These are phyloP conservation scores for Pyrenophora teres DNA, from an alignment of 2,329 filamentous ascomycete species.

Conservation along the genomic window DNA sequence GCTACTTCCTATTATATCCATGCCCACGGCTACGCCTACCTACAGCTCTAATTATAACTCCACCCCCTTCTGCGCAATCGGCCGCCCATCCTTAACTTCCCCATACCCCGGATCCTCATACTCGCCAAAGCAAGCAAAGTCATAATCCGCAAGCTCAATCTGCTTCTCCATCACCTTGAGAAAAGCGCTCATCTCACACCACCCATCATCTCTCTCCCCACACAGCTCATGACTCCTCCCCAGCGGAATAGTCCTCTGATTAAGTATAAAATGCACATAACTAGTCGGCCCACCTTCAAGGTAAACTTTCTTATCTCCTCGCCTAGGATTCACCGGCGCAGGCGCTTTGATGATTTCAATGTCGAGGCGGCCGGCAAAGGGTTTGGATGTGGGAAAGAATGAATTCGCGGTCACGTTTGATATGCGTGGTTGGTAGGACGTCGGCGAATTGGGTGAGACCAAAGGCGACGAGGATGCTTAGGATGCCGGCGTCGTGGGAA, in stretches of 20 bases:
- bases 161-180: constrained; percentile 65
- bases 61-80: constrained; percentile 21
- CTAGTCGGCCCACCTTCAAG: constrained; percentile 60
- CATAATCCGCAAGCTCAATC: constrained; percentile 63
- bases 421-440: constrained; percentile 60
- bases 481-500: constrained; percentile 76
- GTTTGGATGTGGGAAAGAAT: constrained; percentile 70
- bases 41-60: too few relatives aligned
- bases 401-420: constrained; percentile 63
- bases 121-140: constrained; percentile 68
- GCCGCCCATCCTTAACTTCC: constrained; percentile 56
- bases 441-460: constrained; percentile 70
- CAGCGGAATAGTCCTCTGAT: constrained; percentile 73
- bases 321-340: constrained; percentile 56
- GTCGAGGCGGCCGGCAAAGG: constrained; percentile 73
- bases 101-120: constrained; percentile 57
- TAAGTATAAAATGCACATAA: constrained; percentile 76
- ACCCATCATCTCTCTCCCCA: constrained; percentile 70
- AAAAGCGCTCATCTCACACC: constrained; percentile 75
- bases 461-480: constrained; percentile 72
- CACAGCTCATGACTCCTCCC: constrained; percentile 69
- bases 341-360: constrained; percentile 75
- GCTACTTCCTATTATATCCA: too few relatives aligned
- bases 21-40: too few relatives aligned
- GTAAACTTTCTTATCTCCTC: constrained; percentile 51